These are phyloP conservation scores for Onygena corvina DNA, from an alignment of 2,329 filamentous ascomycete species.

Conservation along the genomic window DNA sequence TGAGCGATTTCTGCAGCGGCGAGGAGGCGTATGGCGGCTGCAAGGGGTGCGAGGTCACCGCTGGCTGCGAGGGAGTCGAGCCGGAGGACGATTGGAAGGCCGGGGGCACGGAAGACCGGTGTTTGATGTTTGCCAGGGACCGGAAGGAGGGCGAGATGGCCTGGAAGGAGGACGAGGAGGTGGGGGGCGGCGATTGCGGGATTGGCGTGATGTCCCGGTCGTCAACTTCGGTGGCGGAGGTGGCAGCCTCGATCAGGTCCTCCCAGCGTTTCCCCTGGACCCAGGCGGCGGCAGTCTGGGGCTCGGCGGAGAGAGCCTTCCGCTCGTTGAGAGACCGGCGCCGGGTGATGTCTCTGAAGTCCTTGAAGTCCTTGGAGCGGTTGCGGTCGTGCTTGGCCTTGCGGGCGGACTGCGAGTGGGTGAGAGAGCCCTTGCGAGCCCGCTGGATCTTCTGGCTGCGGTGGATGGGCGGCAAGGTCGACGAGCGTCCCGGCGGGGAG, in stretches of 20 bases:
- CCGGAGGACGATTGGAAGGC: slow-evolving; percentile 38
- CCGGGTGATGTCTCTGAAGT: slow-evolving; percentile 37
- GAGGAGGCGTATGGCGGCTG: slow-evolving; percentile 61
- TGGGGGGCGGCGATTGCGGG: slow-evolving; percentile 18
- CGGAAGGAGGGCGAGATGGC: slow-evolving; percentile 32
- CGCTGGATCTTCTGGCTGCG: slow-evolving; percentile 58
- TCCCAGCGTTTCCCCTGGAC: slow-evolving; percentile 83
- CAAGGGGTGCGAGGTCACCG: slow-evolving; percentile 33
- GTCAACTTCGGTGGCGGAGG: slow-evolving; percentile 80
- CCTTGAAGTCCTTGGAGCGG: slow-evolving; percentile 55
- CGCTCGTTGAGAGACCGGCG: slow-evolving; percentile 61
- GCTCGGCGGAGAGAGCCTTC: slow-evolving; percentile 79
- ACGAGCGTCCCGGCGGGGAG: slow-evolving; percentile 76
- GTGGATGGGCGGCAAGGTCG: slow-evolving; percentile 74
- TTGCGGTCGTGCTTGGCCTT: slow-evolving; percentile 70
- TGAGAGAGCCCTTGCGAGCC: slow-evolving; percentile 66
- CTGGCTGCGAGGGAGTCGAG: slow-evolving; percentile 24
- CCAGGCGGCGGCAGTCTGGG: slow-evolving; percentile 58
- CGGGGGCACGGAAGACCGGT: slow-evolving; percentile 51
- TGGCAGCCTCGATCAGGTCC: slow-evolving; percentile 86
- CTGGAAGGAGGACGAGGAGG: slow-evolving; percentile 20
- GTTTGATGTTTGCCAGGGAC: slow-evolving; percentile 34
- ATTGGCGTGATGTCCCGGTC: slow-evolving; percentile 78
- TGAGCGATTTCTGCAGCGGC: slow-evolving; percentile 78
- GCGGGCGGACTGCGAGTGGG: slow-evolving; percentile 52